These are phyloP conservation scores for Saitozyma sp. DNA, from an alignment of 768 basidiomycete genomes.

Conservation along the genomic window DNA sequence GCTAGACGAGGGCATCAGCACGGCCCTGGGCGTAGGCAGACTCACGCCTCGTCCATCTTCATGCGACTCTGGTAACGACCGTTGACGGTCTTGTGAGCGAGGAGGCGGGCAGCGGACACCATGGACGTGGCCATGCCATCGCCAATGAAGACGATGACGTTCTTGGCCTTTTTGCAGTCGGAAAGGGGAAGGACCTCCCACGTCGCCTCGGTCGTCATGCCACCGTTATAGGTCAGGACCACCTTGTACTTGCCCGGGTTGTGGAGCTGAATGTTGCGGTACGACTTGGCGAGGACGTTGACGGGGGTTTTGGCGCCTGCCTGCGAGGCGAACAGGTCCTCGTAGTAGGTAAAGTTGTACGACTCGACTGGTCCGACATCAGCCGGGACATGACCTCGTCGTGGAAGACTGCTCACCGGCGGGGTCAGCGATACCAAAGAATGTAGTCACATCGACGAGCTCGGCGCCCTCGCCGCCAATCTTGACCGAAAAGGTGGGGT, in stretches of 20 bases:
- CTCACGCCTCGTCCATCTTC: constrained; percentile 37
- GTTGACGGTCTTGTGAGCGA: constrained; percentile 55
- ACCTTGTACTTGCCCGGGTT: constrained; percentile 51
- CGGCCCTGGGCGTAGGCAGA: constrained; percentile 5
- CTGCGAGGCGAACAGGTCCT: constrained; percentile 51
- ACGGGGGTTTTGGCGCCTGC: constrained; percentile 46
- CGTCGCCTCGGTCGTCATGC: constrained; percentile 45
- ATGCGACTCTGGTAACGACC: constrained; percentile 50
- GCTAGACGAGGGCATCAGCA: not conserved
- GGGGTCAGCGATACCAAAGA: constrained; percentile 43
- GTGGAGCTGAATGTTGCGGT: constrained; percentile 50
- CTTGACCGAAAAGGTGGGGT: constrained; percentile 43
- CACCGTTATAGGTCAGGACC: constrained; percentile 50
- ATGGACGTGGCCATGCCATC: constrained; percentile 44
- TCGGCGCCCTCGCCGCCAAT: constrained; percentile 45
- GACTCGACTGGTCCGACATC: constrained; percentile 15
- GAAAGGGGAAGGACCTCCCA: constrained; percentile 50
- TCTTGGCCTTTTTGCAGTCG: constrained; percentile 49
- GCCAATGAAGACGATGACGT: constrained; percentile 53
- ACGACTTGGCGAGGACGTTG: constrained; percentile 52
- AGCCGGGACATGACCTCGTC: not conserved
- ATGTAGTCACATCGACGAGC: constrained; percentile 36
- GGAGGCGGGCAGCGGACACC: constrained; percentile 53
- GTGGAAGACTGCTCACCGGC: constrained; percentile 4
- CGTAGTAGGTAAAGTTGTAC: constrained; percentile 50